phyloP scores from a whole-genome alignment of 1,284 basidiomycete genomes.

The Ceratobasidium sp. region DNA sequence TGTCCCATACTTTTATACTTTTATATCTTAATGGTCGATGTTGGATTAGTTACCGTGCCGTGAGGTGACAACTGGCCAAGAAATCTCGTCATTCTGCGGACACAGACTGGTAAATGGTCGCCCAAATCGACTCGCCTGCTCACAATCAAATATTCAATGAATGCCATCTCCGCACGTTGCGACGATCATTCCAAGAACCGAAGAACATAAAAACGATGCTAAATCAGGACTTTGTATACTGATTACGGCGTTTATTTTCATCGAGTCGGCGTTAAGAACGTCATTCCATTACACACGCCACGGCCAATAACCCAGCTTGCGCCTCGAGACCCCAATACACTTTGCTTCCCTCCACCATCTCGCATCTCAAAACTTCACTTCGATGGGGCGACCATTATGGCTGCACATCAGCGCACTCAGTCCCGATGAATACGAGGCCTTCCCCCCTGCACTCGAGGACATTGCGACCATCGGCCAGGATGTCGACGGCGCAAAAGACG shows the following conservation, averaged over 20 bases:
- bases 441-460: slow-evolving; percentile 39
- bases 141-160: too few species aligned
- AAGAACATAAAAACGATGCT: background rate
- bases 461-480: slow-evolving; percentile 36
- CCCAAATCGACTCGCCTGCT: too few species aligned
- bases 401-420: slow-evolving; percentile 41
- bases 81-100: background rate
- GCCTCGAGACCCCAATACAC: background rate
- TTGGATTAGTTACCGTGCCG: background rate
- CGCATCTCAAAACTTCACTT: background rate
- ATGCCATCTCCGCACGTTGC: too few species aligned
- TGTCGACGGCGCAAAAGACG: slow-evolving; percentile 8
- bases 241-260: slow-evolving; percentile 3
- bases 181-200: slow-evolving; percentile 5
- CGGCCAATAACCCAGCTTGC: background rate
- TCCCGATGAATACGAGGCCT: slow-evolving; percentile 39
- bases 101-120: too few species aligned
- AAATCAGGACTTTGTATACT: background rate
- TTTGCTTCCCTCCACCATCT: background rate
- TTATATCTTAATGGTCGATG: background rate
- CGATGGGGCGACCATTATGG: slow-evolving; percentile 39
- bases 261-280: slow-evolving; percentile 9
- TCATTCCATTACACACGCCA: background rate
- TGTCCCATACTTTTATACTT: slow-evolving; percentile 4
- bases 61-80: background rate